Percentiles rank a stretch among this genome's conserved stretches.
Evolutionary conservation across 306 rosid genomes (phyloP).

Genomic region (Trichosanthes cucumerina): DNA sequence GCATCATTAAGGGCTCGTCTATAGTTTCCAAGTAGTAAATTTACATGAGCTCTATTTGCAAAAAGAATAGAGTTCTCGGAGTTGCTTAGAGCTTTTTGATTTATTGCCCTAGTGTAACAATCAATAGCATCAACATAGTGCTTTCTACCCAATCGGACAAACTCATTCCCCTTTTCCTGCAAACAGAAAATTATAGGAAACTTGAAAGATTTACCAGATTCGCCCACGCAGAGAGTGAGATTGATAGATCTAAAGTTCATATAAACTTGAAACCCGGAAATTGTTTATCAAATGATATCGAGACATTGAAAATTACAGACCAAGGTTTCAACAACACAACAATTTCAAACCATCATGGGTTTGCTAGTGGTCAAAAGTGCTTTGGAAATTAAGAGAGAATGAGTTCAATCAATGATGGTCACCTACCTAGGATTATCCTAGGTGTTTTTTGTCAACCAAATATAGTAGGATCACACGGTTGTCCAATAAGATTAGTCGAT

Average conservation of each 20-base stretch:
- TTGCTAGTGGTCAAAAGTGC: too few species aligned
- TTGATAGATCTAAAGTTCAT: neutral
- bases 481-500: too few species aligned
- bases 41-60: slow-evolving; percentile 78
- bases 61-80: slow-evolving; percentile 53
- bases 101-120: slow-evolving; percentile 74
- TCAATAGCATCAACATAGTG: slow-evolving; percentile 82
- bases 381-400: too few species aligned
- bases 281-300: neutral
- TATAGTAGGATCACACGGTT: too few species aligned
- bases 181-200: slow-evolving; percentile 8
- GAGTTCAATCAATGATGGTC: too few species aligned
- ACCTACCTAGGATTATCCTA: too few species aligned
- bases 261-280: neutral
- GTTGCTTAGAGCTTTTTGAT: slow-evolving; percentile 52
- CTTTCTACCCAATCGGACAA: slow-evolving; percentile 65
- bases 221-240: neutral
- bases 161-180: slow-evolving; percentile 85
- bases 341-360: too few species aligned
- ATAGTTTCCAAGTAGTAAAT: slow-evolving; percentile 68
- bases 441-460: too few species aligned
- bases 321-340: neutral
- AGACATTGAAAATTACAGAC: neutral
- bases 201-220: neutral
- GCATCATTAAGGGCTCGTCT: slow-evolving; percentile 78